Base-by-base conservation (phyloP, 345 rosid species). In the Dipteronia dyeriana region DNA sequence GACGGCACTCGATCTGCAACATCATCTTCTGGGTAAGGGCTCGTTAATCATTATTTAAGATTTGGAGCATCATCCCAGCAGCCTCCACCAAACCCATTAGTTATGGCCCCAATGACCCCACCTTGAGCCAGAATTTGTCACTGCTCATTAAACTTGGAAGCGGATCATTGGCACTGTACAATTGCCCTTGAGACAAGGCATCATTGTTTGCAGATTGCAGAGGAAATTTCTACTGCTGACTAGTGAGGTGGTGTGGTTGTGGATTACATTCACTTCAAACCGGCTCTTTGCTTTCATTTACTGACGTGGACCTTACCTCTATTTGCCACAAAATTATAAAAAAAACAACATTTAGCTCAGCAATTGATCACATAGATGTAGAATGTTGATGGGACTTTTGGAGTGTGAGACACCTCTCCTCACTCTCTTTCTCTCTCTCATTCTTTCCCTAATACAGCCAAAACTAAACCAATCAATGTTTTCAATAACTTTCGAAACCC, bases 261-360 rank as follows among this genome's bases (percentile, higher is more conserved):
- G 77, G 77, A 56, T 31, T 43, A 9, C 22, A 56, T 63, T 70
- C 31, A 68, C 64, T 53, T 49, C 16, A 38, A 29, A 9, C 22
- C 17, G 17, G 61, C 20, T 29, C 62, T 29, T 23, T 38, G 17
- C 31, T 12, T 14, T 57, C 81, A 70, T 71, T 78, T 70, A 70
- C 41, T 39, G 20, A 25, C 4, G 75, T 75, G 71, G 79, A 29
- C 79, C 82, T 49, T 16, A 7, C 17, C n/a, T 0, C 5, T 19
- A 9, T 34, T 3, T 25, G 59, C 69, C 69, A 63, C 60, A 9
- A 2, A 12, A 29, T 31, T 8, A 2, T 9, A 9, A 9, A 23
- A 23, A 34, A 2, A 31, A 31, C 12, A 45, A 54, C 23, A 19
- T 7, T 56, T 56, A 19, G 43, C 8, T 41, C 45, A 8, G 0